These are phyloP conservation scores for Kernera saxatilis DNA, from an alignment of 345 rosid genomes.

Conservation along the genomic window DNA sequence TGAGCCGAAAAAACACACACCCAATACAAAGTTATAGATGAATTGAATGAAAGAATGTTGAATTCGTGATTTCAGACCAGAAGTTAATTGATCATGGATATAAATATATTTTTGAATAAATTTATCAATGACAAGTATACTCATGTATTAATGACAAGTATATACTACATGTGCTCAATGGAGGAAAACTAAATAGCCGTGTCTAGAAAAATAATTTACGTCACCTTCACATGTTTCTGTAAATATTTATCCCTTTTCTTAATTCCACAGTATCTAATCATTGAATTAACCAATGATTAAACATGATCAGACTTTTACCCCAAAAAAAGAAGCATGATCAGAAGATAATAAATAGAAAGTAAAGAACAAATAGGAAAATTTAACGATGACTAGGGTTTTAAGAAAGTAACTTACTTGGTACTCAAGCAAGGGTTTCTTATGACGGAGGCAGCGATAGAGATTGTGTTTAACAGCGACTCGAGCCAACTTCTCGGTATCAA, in stretches of 20 bases:
- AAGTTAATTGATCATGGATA: too few species aligned
- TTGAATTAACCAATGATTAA: not conserved
- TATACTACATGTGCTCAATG: not conserved
- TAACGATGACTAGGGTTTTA: not conserved
- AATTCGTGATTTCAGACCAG: too few species aligned
- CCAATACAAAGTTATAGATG: too few species aligned
- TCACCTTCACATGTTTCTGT: not conserved
- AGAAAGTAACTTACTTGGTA: slow-evolving; percentile 45
- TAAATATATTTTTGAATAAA: not conserved
- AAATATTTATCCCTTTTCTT: not conserved
- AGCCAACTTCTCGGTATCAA: slow-evolving; percentile 61
- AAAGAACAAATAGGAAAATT: not conserved
- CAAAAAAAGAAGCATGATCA: too few species aligned
- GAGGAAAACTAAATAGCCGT: not conserved
- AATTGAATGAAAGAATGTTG: too few species aligned
- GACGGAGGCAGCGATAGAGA: slow-evolving; percentile 47
- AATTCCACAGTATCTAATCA: too few species aligned
- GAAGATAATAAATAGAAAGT: not conserved
- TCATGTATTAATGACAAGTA: too few species aligned
- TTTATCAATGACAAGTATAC: too few species aligned
- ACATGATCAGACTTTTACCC: too few species aligned
- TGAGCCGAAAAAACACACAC: too few species aligned
- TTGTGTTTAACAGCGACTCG: slow-evolving; percentile 51
- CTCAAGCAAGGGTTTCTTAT: slow-evolving; percentile 46
- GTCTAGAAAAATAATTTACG: not conserved